Evolutionary conservation across 345 rosid genomes (phyloP).

Genomic region (Pugionium cornutum): DNA sequence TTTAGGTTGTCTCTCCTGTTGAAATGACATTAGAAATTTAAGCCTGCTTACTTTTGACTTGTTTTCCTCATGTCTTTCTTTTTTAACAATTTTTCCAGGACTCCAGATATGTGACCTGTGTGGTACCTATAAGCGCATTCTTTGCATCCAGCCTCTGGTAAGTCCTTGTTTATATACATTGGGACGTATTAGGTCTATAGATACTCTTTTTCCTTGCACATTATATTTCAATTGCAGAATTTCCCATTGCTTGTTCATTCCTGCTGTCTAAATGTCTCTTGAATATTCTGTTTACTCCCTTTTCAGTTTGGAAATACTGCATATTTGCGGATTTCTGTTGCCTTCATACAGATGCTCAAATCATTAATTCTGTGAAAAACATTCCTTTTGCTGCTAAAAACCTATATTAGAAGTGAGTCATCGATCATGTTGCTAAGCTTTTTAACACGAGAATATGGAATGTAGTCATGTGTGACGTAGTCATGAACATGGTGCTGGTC

Average conservation of each 20-base stretch:
- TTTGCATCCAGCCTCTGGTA: constrained; percentile 99
- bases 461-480: constrained; percentile 81
- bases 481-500: constrained; percentile 94
- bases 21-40: constrained; percentile 95
- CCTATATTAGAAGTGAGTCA: constrained; percentile 14
- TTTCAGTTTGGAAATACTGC: constrained; percentile 96
- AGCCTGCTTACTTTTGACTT: constrained; percentile 29
- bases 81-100: constrained; percentile 20
- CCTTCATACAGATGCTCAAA: constrained; percentile 99
- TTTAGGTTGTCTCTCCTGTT: constrained; percentile 92
- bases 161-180: constrained; percentile 38
- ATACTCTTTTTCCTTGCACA: neutral
- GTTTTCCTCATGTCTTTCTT: neutral
- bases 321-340: constrained; percentile 83
- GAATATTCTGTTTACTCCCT: constrained; percentile 5
- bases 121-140: constrained; percentile 90
- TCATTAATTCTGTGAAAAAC: constrained; percentile 73
- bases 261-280: too few species aligned
- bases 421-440: neutral
- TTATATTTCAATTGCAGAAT: constrained; percentile 7
- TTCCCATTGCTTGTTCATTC: neutral
- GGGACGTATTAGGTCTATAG: neutral
- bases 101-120: constrained; percentile 86
- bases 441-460: constrained; percentile 31
- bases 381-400: constrained; percentile 1